These are phyloP conservation scores for Brassica carinata DNA, from an alignment of 345 rosid genomes.

Conservation along the genomic window DNA sequence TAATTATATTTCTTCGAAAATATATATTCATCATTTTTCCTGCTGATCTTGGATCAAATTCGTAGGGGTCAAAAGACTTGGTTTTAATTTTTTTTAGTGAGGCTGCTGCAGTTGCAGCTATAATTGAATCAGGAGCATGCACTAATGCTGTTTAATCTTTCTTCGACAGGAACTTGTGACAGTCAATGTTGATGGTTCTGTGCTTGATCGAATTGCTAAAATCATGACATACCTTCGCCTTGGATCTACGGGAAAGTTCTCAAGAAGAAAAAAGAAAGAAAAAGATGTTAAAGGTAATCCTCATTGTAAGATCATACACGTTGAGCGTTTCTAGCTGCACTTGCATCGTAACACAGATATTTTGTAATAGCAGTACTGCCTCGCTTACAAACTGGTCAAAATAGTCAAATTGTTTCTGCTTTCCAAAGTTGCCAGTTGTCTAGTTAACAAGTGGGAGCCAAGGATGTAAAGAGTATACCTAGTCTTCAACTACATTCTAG, in stretches of 20 bases:
- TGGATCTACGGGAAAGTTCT: conserved; percentile 97
- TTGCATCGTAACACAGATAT: not conserved
- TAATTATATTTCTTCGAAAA: not conserved
- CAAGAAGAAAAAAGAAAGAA: conserved; percentile 98
- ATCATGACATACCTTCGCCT: conserved; percentile 98
- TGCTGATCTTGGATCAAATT: not conserved
- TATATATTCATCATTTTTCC: not conserved
- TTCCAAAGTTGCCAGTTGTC: not conserved
- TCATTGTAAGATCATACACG: not conserved
- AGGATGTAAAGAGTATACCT: not conserved
- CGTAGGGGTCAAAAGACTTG: not conserved
- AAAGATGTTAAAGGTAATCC: conserved; percentile 71
- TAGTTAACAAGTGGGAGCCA: not conserved
- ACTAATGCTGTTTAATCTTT: conserved; percentile 23
- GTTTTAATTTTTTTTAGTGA: not conserved
- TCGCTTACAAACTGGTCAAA: not conserved
- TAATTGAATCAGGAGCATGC: not conserved
- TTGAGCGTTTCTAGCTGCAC: not conserved
- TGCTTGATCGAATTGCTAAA: conserved; percentile 93
- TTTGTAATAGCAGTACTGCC: not conserved
- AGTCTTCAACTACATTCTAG: conserved; percentile 5
- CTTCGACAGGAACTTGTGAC: conserved; percentile 82
- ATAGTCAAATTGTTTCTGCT: conserved; percentile 6
- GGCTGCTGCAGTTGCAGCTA: not conserved
- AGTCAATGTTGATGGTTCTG: conserved; percentile 91